A percentile compares a stretch with the other conserved stretches of the same genome.
These are phyloP conservation scores for Tubosaeta sp. DNA, from an alignment of 768 basidiomycete genomes.

Conservation along the genomic window DNA sequence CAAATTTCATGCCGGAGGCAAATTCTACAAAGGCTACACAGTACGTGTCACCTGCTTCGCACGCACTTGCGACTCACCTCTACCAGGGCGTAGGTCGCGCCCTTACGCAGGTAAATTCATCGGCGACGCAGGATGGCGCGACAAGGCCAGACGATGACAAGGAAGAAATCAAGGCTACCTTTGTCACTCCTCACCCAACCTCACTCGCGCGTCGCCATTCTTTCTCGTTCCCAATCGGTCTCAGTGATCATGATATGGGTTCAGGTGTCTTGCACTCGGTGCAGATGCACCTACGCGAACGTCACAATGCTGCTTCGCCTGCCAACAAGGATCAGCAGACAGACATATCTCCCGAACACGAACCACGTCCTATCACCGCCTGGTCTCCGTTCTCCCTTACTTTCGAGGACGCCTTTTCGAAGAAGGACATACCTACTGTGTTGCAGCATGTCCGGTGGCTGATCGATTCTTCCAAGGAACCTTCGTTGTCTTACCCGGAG, in stretches of 20 bases:
- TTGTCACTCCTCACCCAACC: conserved; percentile 26
- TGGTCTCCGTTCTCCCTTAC: conserved; percentile 21
- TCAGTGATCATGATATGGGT: conserved; percentile 37
- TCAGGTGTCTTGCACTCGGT: conserved; percentile 57
- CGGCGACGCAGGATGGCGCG: conserved; percentile 50
- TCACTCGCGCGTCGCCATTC: conserved; percentile 56
- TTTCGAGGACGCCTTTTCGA: conserved; percentile 15
- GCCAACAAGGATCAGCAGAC: conserved; percentile 14
- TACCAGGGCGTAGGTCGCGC: conserved; percentile 66
- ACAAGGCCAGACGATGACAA: conserved; percentile 51
- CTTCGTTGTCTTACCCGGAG: conserved; percentile 14
- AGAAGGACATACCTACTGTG: conserved; percentile 6
- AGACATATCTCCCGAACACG: conserved; percentile 13
- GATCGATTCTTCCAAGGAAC: conserved; percentile 33
- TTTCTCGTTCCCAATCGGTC: conserved; percentile 45
- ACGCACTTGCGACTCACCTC: conserved; percentile 1
- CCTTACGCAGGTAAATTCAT: conserved; percentile 58
- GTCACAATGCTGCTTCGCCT: conserved; percentile 41
- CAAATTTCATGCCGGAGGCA: conserved; percentile 67
- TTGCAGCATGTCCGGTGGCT: conserved; percentile 24
- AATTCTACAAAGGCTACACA: conserved; percentile 65
- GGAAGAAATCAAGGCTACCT: conserved; percentile 43
- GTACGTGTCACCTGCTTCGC: conserved; percentile 36
- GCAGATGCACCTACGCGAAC: conserved; percentile 57
- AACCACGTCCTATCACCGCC: conserved; percentile 22